Conservation (phyloP, 306 rosid species). For the Vigna hirtella region DNA sequence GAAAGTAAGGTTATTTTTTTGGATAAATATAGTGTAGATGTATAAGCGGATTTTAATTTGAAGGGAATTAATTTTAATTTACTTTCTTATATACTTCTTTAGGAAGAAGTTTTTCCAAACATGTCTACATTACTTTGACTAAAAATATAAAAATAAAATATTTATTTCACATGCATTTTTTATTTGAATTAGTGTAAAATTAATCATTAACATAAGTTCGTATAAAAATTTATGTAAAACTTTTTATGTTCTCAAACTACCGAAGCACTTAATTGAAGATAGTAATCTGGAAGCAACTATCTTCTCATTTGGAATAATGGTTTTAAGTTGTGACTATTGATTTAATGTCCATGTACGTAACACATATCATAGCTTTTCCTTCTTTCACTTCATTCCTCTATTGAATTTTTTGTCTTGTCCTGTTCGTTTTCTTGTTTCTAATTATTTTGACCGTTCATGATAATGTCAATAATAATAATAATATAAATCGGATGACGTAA, state of each 20-base stretch:
- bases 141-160: no score
- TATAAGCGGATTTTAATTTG: no score
- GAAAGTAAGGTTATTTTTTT: no score
- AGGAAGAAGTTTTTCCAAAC: no score
- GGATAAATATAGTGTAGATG: no score
- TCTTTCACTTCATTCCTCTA: conserved; percentile 11
- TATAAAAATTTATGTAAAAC: neutral
- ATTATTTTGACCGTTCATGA: neutral
- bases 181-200: no score
- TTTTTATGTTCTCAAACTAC: neutral
- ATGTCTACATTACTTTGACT: no score
- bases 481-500: conserved; percentile 10
- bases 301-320: neutral
- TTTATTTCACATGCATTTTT: no score
- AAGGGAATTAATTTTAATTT: no score
- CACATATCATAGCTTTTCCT: conserved; percentile 16
- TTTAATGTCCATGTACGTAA: conserved; percentile 18
- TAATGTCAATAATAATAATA: neutral
- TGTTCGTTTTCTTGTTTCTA: neutral
- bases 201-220: neutral
- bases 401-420: neutral
- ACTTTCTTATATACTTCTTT: no score
- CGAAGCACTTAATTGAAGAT: neutral
- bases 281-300: neutral
- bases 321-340: neutral